A percentile compares a stretch with the other conserved stretches of the same genome.
These are phyloP conservation scores for Coleophoma eucalyptorum DNA, from an alignment of 2,329 filamentous ascomycete genomes.

Conservation along the genomic window DNA sequence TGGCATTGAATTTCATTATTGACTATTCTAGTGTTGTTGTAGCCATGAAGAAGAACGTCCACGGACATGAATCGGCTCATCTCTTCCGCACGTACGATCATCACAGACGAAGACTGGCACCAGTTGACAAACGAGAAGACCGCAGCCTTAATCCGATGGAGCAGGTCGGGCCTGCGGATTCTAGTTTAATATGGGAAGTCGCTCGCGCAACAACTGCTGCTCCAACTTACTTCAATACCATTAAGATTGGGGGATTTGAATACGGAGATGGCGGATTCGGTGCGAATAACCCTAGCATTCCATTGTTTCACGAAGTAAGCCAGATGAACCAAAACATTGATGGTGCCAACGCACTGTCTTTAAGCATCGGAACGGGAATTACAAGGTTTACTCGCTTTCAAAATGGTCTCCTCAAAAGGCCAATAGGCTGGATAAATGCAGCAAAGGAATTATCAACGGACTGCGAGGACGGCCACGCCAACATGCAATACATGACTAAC, in stretches of 20 bases:
- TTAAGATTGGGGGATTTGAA: constrained; percentile 27
- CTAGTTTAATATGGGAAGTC: background rate
- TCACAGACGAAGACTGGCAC: background rate
- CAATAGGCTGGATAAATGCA: background rate
- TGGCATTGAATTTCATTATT: background rate
- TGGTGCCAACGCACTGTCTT: background rate
- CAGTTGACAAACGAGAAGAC: background rate
- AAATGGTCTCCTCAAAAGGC: background rate
- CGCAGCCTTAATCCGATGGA: background rate
- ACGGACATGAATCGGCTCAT: background rate
- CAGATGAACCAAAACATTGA: background rate
- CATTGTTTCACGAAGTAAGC: background rate
- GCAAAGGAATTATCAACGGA: background rate
- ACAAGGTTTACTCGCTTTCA: background rate
- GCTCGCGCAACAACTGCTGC: constrained; percentile 33
- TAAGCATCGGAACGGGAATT: background rate
- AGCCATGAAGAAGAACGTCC: background rate
- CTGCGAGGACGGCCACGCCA: background rate
- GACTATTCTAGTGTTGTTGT: background rate
- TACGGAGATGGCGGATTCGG: constrained; percentile 34
- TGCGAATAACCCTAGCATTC: background rate
- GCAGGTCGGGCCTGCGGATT: background rate
- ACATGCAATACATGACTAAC: background rate
- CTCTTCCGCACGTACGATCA: background rate
- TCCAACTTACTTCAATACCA: constrained; percentile 32